Percentiles rank a stretch among this genome's conserved stretches.
Conservation (phyloP, 2,329 filamentous ascomycete genomes). For the Penicillium brevicompactum region DNA sequence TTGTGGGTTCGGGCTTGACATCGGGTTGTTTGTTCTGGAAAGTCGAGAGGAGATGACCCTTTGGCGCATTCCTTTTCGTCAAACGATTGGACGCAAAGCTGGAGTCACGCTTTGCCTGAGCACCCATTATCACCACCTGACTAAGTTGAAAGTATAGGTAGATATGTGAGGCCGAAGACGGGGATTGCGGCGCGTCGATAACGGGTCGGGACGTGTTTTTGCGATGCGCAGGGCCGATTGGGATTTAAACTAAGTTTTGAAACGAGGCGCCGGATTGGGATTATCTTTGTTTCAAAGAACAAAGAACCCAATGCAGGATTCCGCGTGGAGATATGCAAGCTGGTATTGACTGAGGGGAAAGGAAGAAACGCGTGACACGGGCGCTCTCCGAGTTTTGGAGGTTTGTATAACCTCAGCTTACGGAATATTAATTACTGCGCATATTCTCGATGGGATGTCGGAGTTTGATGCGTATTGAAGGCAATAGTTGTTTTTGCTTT, state of each 20-base stretch:
- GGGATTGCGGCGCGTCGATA: constrained; percentile 3
- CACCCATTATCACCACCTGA: constrained; percentile 19
- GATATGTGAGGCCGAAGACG: neutral
- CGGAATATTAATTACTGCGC: too few relatives aligned
- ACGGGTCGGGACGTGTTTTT: neutral
- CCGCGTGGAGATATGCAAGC: neutral
- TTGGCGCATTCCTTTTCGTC: constrained; percentile 20
- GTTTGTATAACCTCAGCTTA: neutral
- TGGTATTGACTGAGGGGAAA: neutral
- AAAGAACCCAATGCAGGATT: constrained; percentile 3
- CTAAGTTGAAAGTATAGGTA: neutral
- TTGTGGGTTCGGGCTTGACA: neutral
- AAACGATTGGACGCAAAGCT: constrained; percentile 29
- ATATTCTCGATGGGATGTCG: too few relatives aligned
- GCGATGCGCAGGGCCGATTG: neutral
- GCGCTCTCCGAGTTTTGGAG: neutral
- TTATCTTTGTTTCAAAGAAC: constrained; percentile 1
- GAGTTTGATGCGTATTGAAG: too few relatives aligned
- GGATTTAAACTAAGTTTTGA: neutral
- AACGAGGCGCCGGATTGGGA: neutral
- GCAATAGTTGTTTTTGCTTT: neutral
- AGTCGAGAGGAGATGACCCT: constrained; percentile 26
- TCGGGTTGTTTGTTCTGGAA: constrained; percentile 19
- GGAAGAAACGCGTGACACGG: constrained; percentile 30
- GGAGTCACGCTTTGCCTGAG: constrained; percentile 25